Evolutionary conservation across 768 basidiomycete genomes (phyloP), one percentile per base, ranked within the genome.

Genomic region (Amanita exitialis): DNA sequence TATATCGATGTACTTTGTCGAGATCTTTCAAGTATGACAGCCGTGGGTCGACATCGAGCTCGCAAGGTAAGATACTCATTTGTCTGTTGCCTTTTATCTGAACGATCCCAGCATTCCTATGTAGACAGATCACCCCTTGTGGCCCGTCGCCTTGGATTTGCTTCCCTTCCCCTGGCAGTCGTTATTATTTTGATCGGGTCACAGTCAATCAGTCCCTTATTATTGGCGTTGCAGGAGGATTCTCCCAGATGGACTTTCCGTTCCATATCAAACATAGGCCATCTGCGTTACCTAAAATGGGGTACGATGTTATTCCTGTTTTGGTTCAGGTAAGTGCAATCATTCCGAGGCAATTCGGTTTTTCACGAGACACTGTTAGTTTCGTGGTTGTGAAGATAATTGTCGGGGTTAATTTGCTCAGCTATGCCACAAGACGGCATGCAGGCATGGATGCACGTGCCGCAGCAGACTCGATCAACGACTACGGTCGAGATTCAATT

Each of bases 51-150:
- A 39, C 73, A 76, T 21, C 76, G 79, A 23, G 76, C 79, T 8
- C 76, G 85, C 38, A 93, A 92, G 73, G 88, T 86, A 58, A 32
- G 51, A 45, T 20, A 48, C 30, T 0, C 18, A 13, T 41, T 9
- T 32, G 35, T 16, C 8, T 38, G 13, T 51, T 28, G 3, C 21
- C 34, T 35, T 44, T 37, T 34, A 47, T 42, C 49, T 34, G 54
- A 52, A 53, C 43, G n/a, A 49, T 46, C 39, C 8, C 47, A 90
- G 84, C 90, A 93, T 63, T 75, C 86, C 2, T 92, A 94, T 53
- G 90, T 96, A 16, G 96, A 99, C 61, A 94, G 96, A 62, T 94
- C 94, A 1, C 94, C 94, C 5, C 75, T 94, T 4, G 91, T 98
- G 28, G 90, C 94, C 1, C 85, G 95, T 2, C 80, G 96, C 5